Evolutionary conservation across 192 early-diverging fungal species (phyloP), one percentile per base, ranked within the genome.

Genomic region (Haplosporangium gracile): DNA sequence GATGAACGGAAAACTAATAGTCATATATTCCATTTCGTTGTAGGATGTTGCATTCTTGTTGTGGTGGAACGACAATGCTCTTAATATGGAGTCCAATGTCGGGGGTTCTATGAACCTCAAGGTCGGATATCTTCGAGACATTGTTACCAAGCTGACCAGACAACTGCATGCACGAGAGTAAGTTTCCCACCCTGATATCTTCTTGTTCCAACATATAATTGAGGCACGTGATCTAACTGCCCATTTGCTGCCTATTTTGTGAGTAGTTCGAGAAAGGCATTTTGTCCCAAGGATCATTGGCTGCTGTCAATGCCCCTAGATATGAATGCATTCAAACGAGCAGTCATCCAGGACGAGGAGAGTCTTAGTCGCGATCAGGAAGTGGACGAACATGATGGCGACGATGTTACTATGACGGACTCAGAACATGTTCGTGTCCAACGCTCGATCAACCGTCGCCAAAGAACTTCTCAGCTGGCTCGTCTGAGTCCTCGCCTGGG

Each of bases 81-180:
- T 93, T 34, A 83, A 91, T 49, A 83, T 87, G 71, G 77, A 88
- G 49, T n/a, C 57, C 57, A 51, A 57, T 9, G 20, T 88, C 6
- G 77, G 71, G 18, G 72, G 79, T 0, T 85, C 88, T 13, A 80
- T 55, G 34, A 82, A 88, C 32, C 90, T 93, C 13, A 88, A 81
- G 26, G 72, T 94, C 20, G 82, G 82, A 38, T 91, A 93, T 72
- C 74, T 97, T 43, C 88, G 93, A 11, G 89, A 93, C 22, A 89
- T 90, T 18, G 88, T 95, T 5, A 95, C 95, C 0, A 90, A 90
- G 39, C 78, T 97, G 38, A 89, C 96, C 8, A 93, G 93, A 57
- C 97, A 97, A 74, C 89, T 97, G 26, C 93, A 96, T 83, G 91
- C 92, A 18, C 89, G 95, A 89, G 95, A 96, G 91, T 95, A 91